These are phyloP conservation scores for Globisporangium nunn DNA, from an alignment of 352 stramenopile species.

Conservation along the genomic window DNA sequence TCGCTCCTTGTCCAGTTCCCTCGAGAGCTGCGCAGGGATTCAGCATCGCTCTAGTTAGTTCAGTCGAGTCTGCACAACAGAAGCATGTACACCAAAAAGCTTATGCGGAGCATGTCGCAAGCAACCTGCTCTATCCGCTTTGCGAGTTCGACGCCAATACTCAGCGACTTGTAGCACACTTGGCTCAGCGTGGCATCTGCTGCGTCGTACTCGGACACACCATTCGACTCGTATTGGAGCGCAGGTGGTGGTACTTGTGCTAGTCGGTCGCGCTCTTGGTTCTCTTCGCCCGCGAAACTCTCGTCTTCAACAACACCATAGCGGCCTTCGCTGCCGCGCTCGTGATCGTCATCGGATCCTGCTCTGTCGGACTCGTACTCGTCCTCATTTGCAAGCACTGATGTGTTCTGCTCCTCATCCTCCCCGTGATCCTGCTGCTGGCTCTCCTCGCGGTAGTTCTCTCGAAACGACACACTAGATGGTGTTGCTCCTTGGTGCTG, in stretches of 20 bases:
- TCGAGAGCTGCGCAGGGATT: slow-evolving; percentile 17
- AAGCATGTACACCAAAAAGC: not conserved
- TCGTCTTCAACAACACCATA: not conserved
- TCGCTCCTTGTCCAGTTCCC: slow-evolving; percentile 21
- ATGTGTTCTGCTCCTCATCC: slow-evolving; percentile 5
- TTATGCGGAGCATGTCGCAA: not conserved
- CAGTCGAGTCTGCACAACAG: not conserved
- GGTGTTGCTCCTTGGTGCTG: not conserved
- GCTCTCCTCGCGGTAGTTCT: not conserved
- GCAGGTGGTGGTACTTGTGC: not conserved
- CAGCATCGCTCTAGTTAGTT: not conserved
- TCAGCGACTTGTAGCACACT: slow-evolving; percentile 34
- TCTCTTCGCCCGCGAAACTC: not conserved
- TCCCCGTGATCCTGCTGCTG: not conserved
- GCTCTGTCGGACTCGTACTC: slow-evolving; percentile 3
- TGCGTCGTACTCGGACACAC: not conserved
- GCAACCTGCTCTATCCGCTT: slow-evolving; percentile 28
- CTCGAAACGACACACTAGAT: not conserved
- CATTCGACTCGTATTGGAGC: not conserved
- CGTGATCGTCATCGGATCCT: not conserved
- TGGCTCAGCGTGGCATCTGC: slow-evolving; percentile 18
- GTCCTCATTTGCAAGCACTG: slow-evolving; percentile 1
- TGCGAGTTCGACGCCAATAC: slow-evolving; percentile 22
- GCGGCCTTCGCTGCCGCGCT: not conserved
- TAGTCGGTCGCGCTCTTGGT: not conserved